Conservation (phyloP, 2,329 filamentous ascomycete species). For the Diaporthe nobilis region DNA sequence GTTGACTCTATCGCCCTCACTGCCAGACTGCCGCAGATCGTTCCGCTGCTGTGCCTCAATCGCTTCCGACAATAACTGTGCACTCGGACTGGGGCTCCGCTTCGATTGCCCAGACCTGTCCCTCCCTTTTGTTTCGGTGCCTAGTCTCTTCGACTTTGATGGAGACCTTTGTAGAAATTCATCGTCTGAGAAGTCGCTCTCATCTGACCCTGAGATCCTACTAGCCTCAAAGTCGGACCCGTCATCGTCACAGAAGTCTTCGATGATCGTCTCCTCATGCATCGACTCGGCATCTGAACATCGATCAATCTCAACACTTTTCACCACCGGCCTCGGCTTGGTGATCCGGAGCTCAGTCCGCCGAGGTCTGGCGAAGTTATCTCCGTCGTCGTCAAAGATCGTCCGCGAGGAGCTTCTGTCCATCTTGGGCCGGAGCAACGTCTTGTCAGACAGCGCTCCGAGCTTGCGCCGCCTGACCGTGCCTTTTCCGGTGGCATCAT, state of each 20-base stretch:
- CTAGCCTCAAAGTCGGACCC: constrained; percentile 35
- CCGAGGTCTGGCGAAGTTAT: constrained; percentile 18
- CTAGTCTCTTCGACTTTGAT: constrained; percentile 19
- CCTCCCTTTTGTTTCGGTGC: neutral
- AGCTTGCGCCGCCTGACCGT: constrained; percentile 40
- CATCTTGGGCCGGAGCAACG: constrained; percentile 27
- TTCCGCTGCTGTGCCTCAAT: constrained; percentile 31
- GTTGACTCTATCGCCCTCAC: neutral
- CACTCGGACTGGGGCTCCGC: constrained; percentile 37
- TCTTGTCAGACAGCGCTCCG: constrained; percentile 28
- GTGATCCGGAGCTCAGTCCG: constrained; percentile 30
- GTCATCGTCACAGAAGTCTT: constrained; percentile 37
- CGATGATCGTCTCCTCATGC: constrained; percentile 39
- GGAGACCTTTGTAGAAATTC: constrained; percentile 3
- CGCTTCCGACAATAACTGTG: constrained; percentile 40
- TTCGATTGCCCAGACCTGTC: neutral
- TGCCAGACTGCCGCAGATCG: neutral
- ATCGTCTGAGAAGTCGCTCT: constrained; percentile 3
- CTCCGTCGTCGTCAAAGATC: constrained; percentile 2
- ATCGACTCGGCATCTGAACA: constrained; percentile 35
- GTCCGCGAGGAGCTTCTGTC: neutral
- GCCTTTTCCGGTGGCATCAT: neutral
- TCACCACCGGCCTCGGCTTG: neutral
- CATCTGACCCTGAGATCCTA: constrained; percentile 21
- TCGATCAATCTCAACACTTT: neutral